Evolutionary conservation across 768 basidiomycete genomes (phyloP), one percentile per base, ranked within the genome.

Genomic region (Pleurotus ostreatus): DNA sequence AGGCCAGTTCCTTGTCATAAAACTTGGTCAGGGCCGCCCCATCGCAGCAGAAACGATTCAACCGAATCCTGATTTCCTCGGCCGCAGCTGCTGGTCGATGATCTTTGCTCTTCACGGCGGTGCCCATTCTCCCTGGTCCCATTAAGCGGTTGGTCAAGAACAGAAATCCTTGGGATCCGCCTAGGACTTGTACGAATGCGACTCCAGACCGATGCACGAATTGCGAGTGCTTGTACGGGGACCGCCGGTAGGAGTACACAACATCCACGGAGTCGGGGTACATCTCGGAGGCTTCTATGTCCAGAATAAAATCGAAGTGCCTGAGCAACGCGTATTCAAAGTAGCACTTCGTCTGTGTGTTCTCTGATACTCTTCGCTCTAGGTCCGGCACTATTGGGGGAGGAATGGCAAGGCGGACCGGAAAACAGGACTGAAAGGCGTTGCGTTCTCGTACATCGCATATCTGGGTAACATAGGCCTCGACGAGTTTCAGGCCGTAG

Each of bases 391-490:
- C 75, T 16, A 79, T 65, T 0, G 94, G 94, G 2, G 94, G 92
- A 0, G 85, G 77, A 3, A 92, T 66, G 0, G 80, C 84, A n/a
- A 96, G 81, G 1, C 80, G 81, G 48, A 98, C 81, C 1, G 92
- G 89, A 68, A 84, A 90, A 63, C 92, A 93, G 3, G 91, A 90
- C 61, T 98, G 93, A 72, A 96, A 98, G 1, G 94, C 87, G 62
- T 92, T 96, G 59, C 86, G 84, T 23, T 85, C 80, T 30, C 85
- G 82, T 59, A 97, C 87, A 64, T 94, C 92, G 68, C 85, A 81
- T 67, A 98, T 94, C 66, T 94, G 92, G 37, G 87, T 86, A 23
- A 97, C 92, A 60, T 94, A 94, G 0, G 92, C 92, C 67, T 98
- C 97, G 20, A 98, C 90, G 8, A 99, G 83, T 67, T 85, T 91